phyloP scores from a whole-genome alignment of 163 green algal species.

The Chlorella variabilis region DNA sequence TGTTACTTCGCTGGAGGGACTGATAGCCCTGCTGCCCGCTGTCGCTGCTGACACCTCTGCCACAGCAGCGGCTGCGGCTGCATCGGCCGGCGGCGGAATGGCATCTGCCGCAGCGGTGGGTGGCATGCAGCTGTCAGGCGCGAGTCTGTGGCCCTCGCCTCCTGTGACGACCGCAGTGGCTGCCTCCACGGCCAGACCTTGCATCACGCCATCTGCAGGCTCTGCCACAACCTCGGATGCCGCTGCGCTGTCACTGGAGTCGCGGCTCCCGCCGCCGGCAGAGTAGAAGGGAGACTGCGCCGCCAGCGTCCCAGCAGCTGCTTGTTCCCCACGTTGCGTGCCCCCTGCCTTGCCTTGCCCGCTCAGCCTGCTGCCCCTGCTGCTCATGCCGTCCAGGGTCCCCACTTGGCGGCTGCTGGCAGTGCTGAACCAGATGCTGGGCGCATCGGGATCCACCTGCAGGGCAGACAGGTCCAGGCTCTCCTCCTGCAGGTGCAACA shows the following conservation, averaged over 20 bases:
- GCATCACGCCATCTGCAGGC: not conserved
- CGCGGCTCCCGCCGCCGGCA: not conserved
- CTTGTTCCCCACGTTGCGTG: not conserved
- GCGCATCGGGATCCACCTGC: constrained; percentile 8
- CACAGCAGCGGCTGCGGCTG: not conserved
- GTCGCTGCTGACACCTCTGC: not conserved
- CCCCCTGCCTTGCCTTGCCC: not conserved
- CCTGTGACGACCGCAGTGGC: not conserved
- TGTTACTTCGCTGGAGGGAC: not conserved
- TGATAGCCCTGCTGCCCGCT: not conserved
- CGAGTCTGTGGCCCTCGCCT: not conserved
- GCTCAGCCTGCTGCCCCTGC: not conserved
- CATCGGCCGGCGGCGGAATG: not conserved
- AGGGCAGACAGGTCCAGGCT: constrained; percentile 21
- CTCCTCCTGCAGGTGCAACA: not conserved
- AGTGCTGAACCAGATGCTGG: constrained; percentile 35
- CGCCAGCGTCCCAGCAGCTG: not conserved
- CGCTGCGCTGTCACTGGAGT: not conserved
- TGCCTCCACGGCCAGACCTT: not conserved
- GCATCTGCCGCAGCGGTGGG: not conserved
- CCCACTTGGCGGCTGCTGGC: not conserved
- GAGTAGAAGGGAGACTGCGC: constrained; percentile 2
- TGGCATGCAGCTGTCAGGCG: not conserved
- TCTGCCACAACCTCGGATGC: not conserved
- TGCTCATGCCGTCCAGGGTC: not conserved